phyloP scores from a whole-genome alignment of 495 filamentous ascomycete species.

The Chaetomium tenue region DNA sequence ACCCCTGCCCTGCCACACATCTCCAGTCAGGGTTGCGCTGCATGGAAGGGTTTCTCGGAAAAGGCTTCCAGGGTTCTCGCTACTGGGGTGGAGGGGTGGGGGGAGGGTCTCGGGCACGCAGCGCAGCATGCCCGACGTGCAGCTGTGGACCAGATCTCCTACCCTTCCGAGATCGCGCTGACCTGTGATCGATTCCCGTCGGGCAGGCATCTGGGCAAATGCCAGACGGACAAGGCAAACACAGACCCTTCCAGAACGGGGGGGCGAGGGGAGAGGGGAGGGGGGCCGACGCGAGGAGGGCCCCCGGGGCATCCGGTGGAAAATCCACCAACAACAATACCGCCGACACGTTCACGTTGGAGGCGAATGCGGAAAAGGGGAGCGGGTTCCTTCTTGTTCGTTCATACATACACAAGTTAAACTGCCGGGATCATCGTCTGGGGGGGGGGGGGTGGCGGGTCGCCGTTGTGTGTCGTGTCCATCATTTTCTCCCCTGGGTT shows the following conservation, averaged over 20 bases:
- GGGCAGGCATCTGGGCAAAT: neutral
- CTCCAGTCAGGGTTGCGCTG: slow-evolving; percentile 15
- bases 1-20: slow-evolving; percentile 11
- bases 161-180: slow-evolving; percentile 13
- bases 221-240: neutral
- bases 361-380: neutral
- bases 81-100: neutral
- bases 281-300: too few species aligned
- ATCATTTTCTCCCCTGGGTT: slow-evolving; percentile 7
- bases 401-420: neutral
- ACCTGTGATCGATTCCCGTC: neutral
- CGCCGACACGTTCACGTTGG: neutral
- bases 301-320: too few species aligned
- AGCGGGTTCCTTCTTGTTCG: neutral
- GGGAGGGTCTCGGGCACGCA: slow-evolving; percentile 7
- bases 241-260: slow-evolving; percentile 4
- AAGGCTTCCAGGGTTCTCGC: slow-evolving; percentile 1
- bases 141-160: slow-evolving; percentile 14
- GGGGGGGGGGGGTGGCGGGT: too few species aligned
- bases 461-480: neutral
- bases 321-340: too few species aligned
- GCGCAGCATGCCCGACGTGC: slow-evolving; percentile 10
- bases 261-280: too few species aligned
- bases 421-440: neutral
- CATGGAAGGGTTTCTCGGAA: slow-evolving; percentile 20